Evolutionary conservation across 2,329 filamentous ascomycete genomes (phyloP).

Genomic region (Coniochaeta ligniaria): DNA sequence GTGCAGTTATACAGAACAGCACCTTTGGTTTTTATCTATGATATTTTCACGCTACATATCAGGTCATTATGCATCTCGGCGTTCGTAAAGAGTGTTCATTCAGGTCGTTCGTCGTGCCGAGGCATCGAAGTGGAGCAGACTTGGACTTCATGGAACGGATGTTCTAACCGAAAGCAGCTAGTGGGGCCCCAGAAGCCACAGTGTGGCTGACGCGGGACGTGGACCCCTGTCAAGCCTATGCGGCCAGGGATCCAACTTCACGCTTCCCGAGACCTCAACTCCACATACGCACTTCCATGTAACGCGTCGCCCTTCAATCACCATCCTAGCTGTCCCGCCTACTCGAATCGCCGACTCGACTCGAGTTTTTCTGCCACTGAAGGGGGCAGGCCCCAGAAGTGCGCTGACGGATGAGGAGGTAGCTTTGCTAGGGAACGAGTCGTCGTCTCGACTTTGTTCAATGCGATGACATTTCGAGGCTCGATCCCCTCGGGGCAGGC

Average conservation of each 20-base stretch:
- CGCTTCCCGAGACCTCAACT: slow-evolving; percentile 1
- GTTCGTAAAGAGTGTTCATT: background rate
- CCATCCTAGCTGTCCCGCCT: background rate
- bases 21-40: background rate
- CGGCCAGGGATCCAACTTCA: background rate
- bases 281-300: background rate
- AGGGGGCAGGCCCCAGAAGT: background rate
- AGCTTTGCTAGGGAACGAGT: background rate
- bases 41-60: background rate
- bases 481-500: slow-evolving; percentile 31
- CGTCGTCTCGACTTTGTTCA: background rate
- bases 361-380: background rate
- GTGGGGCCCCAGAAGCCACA: background rate
- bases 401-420: background rate
- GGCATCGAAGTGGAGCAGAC: background rate
- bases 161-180: too few species aligned
- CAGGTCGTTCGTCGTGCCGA: background rate
- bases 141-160: background rate
- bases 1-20: too few species aligned
- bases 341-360: background rate
- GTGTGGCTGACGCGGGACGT: background rate
- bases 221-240: background rate
- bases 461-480: slow-evolving; percentile 30
- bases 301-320: background rate
- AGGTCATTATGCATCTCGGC: background rate